phyloP scores from a whole-genome alignment of 129 eudicot genomes.

The Flaveria bidentis region DNA sequence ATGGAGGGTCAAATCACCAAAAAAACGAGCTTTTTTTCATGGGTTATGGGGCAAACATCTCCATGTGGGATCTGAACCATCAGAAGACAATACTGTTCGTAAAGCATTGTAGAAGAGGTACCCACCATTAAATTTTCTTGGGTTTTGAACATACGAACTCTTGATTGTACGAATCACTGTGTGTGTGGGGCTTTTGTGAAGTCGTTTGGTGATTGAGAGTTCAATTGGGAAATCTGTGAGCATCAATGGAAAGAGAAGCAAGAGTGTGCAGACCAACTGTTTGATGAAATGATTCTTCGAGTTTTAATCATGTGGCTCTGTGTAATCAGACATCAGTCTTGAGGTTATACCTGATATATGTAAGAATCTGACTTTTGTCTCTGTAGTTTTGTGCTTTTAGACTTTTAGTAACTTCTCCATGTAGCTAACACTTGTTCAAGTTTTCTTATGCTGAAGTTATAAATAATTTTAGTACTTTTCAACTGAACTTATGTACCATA shows the following conservation, averaged over 20 bases:
- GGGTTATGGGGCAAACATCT: background rate
- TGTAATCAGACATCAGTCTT: background rate
- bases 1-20: constrained; percentile 30
- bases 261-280: constrained; percentile 21
- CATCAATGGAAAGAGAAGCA: background rate
- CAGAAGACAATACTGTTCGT: constrained; percentile 8
- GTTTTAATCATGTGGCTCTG: background rate
- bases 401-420: background rate
- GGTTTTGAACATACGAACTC: background rate
- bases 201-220: constrained; percentile 2
- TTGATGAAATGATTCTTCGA: constrained; percentile 25
- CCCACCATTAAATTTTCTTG: background rate
- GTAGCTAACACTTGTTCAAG: background rate
- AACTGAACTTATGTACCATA: background rate
- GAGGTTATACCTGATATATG: constrained; percentile 21
- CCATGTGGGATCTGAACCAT: background rate
- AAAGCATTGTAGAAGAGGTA: constrained; percentile 17
- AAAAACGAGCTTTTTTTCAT: background rate
- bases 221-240: background rate
- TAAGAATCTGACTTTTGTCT: constrained; percentile 14
- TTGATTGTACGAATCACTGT: constrained; percentile 13
- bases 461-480: background rate
- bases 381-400: background rate
- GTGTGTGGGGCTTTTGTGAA: background rate
- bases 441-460: constrained; percentile 10